phyloP scores from a whole-genome alignment of 2,329 filamentous ascomycete genomes.

The Ilyonectria robusta region DNA sequence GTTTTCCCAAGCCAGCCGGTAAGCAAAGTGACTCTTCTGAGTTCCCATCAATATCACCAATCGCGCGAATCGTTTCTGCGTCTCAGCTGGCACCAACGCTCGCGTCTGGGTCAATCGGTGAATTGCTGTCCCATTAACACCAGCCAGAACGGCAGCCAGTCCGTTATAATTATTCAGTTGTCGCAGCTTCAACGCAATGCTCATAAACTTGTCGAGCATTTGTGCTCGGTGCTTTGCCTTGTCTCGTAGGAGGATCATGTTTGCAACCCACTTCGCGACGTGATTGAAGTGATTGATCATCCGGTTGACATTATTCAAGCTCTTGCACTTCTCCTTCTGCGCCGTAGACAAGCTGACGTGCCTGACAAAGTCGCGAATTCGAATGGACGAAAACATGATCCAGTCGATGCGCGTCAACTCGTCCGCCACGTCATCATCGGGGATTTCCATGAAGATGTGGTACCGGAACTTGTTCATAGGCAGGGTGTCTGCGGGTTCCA shows the following conservation, averaged over 20 bases:
- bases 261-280: slow-evolving; percentile 84
- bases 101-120: slow-evolving; percentile 87
- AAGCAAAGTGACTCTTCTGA: slow-evolving; percentile 92
- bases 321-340: slow-evolving; percentile 81
- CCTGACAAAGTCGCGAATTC: slow-evolving; percentile 91
- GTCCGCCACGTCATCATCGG: slow-evolving; percentile 87
- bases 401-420: slow-evolving; percentile 97
- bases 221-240: slow-evolving; percentile 95
- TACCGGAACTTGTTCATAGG: slow-evolving; percentile 89
- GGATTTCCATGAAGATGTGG: slow-evolving; percentile 89
- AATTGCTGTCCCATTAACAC: slow-evolving; percentile 89
- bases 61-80: slow-evolving; percentile 88
- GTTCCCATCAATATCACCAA: slow-evolving; percentile 94
- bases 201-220: slow-evolving; percentile 97
- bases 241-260: slow-evolving; percentile 89
- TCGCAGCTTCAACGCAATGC: slow-evolving; percentile 86
- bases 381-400: slow-evolving; percentile 97
- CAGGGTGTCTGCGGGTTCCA: slow-evolving; percentile 78
- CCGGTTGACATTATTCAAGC: slow-evolving; percentile 88
- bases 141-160: slow-evolving; percentile 92
- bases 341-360: slow-evolving; percentile 84
- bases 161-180: slow-evolving; percentile 98
- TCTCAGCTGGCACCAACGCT: slow-evolving; percentile 78
- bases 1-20: slow-evolving; percentile 98
- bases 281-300: slow-evolving; percentile 97